Base-by-base conservation (phyloP, 306 rosid species). In the Quercus alba region DNA sequence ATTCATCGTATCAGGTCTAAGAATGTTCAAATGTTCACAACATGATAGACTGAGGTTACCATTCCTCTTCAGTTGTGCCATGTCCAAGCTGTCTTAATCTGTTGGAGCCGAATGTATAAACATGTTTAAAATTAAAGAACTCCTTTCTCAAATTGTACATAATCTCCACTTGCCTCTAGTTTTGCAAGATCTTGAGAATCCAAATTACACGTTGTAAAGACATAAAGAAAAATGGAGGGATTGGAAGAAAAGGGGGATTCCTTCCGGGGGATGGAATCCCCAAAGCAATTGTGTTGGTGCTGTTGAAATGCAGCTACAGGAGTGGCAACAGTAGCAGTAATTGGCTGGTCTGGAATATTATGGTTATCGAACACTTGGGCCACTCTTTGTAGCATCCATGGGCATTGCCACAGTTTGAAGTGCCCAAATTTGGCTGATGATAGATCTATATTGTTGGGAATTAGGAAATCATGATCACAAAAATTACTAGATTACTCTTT, bases 341-440 rank as follows among this genome's bases (percentile, higher is more conserved):
- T 85, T 83, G 97, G 85, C 78, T 94, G 97, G 80, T 91, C 97
- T 79, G 94, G 87, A 75, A 92, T 91, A 90, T 88, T 89, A 87
- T 86, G 93, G 87, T 86, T 0, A 92, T 86, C 92, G 94, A 62
- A 94, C 77, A 30, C 91, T 76, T 55, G 95, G 93, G 87, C 97
- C 94, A 78, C 97, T 89, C 4, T 94, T 87, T 72, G 99, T 88
- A 87, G 97, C 97, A 58, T 94, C 97, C 97, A 94, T 92, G 93
- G 97, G 97, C 97, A 93, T 94, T 92, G 97, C 97, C 41, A 55
- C 69, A 51, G 35, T 31, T 31, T 31, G 33, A 31, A 31, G 23
- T 21, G 23, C 23, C 23, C 23, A 21, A 66, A 89, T 31, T 31
- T 31, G 33, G 33, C 33, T 4, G 33, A 26, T 28, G 30, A 75